Evolutionary conservation across 768 basidiomycete genomes (phyloP), one percentile per base, ranked within the genome.

Genomic region (Mycena rosella): DNA sequence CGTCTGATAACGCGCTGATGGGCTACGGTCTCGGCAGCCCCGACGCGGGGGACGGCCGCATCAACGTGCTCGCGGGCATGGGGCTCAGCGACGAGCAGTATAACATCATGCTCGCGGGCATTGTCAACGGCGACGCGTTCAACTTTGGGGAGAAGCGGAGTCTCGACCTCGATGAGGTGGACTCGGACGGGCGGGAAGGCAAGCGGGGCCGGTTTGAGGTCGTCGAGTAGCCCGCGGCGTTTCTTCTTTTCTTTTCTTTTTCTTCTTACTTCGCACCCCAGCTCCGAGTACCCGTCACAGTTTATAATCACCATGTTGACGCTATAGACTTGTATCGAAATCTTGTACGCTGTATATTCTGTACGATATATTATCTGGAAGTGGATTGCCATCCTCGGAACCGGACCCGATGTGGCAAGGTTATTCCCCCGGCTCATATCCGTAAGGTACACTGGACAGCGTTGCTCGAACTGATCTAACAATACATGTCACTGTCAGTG

Each of bases 81-180:
- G 96, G 95, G 15, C 86, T 96, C 60, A 88, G 91, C 18, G 95
- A 96, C 73, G 94, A 96, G 75, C 93, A 96, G 78, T 98, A 96
- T 80, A 87, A 87, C 60, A 76, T 88, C 68, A 93, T 96, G 63
- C 77, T 96, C 70, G 89, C 90, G 76, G 90, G 88, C 60, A 84
- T 96, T 64, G 88, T 93, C 47, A 86, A 80, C 74, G 88, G 86
- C 32, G 92, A 92, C 70, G 83, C 84, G 5, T 84, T 91, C 74
- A 78, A 27, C 29, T 71, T 71, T 9, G 8, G 26, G 2, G 80
- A 80, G 69, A 84, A 85, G 70, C 74, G 83, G 20, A 63, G 68
- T 1, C 72, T 58, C 26, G 63, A 65, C 24, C 54, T 80, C 66
- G 75, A 79, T 40, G 83, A 81, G n/a, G 76, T 76, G 13, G 78